Base-by-base conservation (phyloP, 352 stramenopile species). In the Peronospora farinosa region DNA sequence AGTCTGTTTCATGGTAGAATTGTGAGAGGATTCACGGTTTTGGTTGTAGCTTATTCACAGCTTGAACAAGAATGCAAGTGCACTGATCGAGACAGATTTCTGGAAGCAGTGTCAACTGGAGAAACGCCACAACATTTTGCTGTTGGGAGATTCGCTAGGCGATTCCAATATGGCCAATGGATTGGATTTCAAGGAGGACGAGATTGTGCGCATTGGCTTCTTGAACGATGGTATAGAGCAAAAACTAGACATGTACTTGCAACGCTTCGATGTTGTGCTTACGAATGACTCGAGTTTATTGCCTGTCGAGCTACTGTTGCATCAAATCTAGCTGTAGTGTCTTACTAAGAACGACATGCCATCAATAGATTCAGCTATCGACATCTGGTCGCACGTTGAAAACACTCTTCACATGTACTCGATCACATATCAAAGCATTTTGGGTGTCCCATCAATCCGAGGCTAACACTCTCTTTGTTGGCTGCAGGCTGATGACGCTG, bases 11-110 rank as follows among this genome's bases (percentile, higher is more conserved):
- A 32, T 12, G 1, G 28, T 32, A 32, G 7, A 11, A 17, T 32
- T 41, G 12, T 51, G 6, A 23, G 9, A 8, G 17, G 25, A 37
- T 15, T 63, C 3, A 59, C 37, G 7, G 2, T 39, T 54, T 19
- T 31, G 42, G 8, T 5, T 59, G 19, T 39, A 82, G 73, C 60
- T 92, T 45, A 89, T 92, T 47, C 78, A 92, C 60, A 84, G 67
- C 46, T 50, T 84, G 13, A 92, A 89, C 61, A 92, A 92, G 63
- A 86, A 86, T 30, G 77, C 78, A 4, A 84, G 60, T 47, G 78
- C 82, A 5, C 21, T 92, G 12, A 40, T 64, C 8, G 69, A 79
- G 32, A 88, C 73, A n/a, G 61, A 67, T 9, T 89, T 92, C 47
- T 88, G 69, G 72, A 65, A 69, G 31, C 69, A 88, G 61, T 90